Conservation (phyloP, 441 rosid species). For the Cnidoscolus chayamansa region DNA sequence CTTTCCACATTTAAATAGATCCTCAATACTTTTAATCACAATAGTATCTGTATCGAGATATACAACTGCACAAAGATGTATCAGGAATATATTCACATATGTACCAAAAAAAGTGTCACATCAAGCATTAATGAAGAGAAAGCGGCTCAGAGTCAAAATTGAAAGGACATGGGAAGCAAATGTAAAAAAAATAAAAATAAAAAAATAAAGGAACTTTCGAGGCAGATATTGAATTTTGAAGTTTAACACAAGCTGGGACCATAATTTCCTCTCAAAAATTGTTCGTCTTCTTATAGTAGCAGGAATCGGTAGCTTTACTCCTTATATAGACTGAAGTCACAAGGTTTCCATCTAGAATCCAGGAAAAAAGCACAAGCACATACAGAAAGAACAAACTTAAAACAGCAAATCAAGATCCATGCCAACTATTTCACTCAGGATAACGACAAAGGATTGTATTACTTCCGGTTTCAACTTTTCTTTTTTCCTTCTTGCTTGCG, state of each 20-base stretch:
- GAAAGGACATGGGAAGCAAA: neutral
- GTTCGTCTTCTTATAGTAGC: neutral
- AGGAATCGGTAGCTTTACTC: neutral
- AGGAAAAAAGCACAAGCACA: neutral
- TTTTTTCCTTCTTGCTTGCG: neutral
- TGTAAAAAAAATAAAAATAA: no score
- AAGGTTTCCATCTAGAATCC: neutral
- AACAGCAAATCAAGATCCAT: neutral
- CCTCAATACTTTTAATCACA: conserved; percentile 91
- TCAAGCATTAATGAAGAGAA: conserved; percentile 9
- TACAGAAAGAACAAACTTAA: neutral
- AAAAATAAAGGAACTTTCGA: neutral
- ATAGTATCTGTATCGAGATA: conserved; percentile 96
- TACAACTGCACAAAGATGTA: conserved; percentile 52
- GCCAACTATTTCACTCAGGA: neutral
- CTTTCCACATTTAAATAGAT: conserved; percentile 68
- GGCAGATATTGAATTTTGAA: neutral
- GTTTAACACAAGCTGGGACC: neutral
- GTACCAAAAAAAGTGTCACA: conserved; percentile 8
- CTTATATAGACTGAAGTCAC: neutral
- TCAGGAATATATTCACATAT: neutral
- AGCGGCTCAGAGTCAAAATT: neutral
- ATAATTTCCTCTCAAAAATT: neutral
- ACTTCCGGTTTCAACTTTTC: neutral
- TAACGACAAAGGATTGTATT: neutral